A percentile compares a stretch with the other conserved stretches of the same genome.
These are phyloP conservation scores for Lactifluus hygrophoroides DNA, from an alignment of 768 basidiomycete species.

Conservation along the genomic window DNA sequence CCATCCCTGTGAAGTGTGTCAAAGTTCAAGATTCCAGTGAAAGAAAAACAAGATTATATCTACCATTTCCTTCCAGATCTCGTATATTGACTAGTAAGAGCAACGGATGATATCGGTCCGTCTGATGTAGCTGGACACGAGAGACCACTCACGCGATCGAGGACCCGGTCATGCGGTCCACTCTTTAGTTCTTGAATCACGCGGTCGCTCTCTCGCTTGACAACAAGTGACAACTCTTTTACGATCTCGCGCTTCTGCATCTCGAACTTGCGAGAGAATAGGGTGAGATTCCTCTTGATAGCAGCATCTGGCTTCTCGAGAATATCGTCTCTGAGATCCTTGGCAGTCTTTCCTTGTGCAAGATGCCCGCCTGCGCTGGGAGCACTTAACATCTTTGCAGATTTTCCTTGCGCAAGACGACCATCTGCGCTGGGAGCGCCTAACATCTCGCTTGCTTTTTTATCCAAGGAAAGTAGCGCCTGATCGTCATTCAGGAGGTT, in stretches of 20 bases:
- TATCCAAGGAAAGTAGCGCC: conserved; percentile 18
- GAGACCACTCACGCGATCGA: conserved; percentile 1
- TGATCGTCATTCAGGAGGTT: conserved; percentile 20
- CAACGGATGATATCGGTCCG: not conserved
- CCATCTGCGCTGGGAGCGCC: not conserved
- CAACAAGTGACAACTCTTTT: conserved; percentile 14
- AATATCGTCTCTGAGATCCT: conserved; percentile 19
- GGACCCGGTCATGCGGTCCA: conserved; percentile 24
- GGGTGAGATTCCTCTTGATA: conserved; percentile 14
- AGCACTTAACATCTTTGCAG: not conserved
- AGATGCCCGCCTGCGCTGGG: not conserved
- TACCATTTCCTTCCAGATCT: conserved; percentile 25
- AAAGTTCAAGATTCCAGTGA: not conserved
- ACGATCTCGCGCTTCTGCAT: conserved; percentile 15
- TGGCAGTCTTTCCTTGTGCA: not conserved
- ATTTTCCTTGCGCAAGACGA: not conserved
- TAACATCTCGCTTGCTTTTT: conserved; percentile 10
- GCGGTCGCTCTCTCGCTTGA: conserved; percentile 18
- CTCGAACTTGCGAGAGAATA: conserved; percentile 22
- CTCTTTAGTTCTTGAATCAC: conserved; percentile 16
- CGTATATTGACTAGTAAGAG: not conserved
- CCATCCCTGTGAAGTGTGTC: conserved; percentile 13
- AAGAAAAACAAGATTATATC: not conserved
- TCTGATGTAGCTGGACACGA: not conserved
- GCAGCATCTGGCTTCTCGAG: conserved; percentile 21